Evolutionary conservation across 208 protist species (phyloP), one percentile per base, ranked within the genome.

Genomic region (Acanthamoeba triangularis): DNA sequence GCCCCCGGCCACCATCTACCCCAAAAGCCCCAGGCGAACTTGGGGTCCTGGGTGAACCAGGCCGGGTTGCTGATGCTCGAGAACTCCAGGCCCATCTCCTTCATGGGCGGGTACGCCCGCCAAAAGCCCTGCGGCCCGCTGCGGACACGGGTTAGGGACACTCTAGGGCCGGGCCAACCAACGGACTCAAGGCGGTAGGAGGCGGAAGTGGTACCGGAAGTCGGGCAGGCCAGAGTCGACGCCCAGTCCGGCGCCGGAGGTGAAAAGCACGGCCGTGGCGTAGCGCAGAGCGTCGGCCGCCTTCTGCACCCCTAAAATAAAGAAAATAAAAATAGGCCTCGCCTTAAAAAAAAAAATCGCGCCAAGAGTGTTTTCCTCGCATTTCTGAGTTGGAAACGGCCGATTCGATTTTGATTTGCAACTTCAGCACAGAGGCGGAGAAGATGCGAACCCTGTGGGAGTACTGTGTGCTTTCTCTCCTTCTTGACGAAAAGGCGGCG

Each of bases 21-120:
- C 69, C 69, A 80, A 13, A 80, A 80, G 69, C 69, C 69, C 69
- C 69, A 80, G 13, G 69, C 69, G 23, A 80, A 80, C 30, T 33
- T 35, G 35, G 37, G 35, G 37, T 80, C 69, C 35, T 80, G 13
- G 69, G 30, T 47, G 69, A 80, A 80, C 69, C 69, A 80, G 18
- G 13, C 7, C 37, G 69, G 69, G 33, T 80, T 80, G 69, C 69
- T 80, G 25, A 80, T 80, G 69, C 33, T 47, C 0, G 69, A 30
- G 33, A 80, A 80, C 30, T 33, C 16, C 16, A 80, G 5, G 69
- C 69, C 69, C 69, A 80, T 80, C 30, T 2, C 69, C 37, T 80
- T 80, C 69, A 80, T 80, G 33, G 69, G 69, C 1, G 69, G 69
- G 37, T 80, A 80, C 11, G 69, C 69, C 16, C 69, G 69, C 69